phyloP scores from a whole-genome alignment of 2,329 filamentous ascomycete genomes.

The Pseudonectria foliicola region DNA sequence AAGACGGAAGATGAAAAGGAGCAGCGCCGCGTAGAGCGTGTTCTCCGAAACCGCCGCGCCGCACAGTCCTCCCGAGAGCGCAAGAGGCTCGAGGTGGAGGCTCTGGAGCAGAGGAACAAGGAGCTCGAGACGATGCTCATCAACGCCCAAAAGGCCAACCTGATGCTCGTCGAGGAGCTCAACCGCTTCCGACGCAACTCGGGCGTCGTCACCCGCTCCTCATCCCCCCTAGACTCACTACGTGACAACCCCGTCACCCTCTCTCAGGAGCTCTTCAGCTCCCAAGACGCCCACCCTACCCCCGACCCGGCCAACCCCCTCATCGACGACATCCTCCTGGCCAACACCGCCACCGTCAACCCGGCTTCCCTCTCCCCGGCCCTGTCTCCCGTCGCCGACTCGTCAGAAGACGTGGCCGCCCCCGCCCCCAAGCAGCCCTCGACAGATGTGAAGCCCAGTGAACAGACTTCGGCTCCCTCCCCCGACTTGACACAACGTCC shows the following conservation, averaged over 20 bases:
- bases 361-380: slow-evolving; percentile 55
- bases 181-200: slow-evolving; percentile 40
- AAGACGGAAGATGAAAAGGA: slow-evolving; percentile 99
- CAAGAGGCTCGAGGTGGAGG: slow-evolving; percentile 82
- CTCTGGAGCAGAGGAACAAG: slow-evolving; percentile 68
- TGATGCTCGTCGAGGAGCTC: slow-evolving; percentile 42
- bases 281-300: slow-evolving; percentile 32
- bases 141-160: slow-evolving; percentile 50
- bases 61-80: slow-evolving; percentile 95
- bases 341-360: slow-evolving; percentile 45
- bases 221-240: slow-evolving; percentile 36
- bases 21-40: slow-evolving; percentile 92
- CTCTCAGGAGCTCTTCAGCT: slow-evolving; percentile 51
- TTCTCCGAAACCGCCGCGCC: slow-evolving; percentile 90
- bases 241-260: slow-evolving; percentile 46
- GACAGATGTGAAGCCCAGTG: slow-evolving; percentile 14
- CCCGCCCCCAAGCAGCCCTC: slow-evolving; percentile 21
- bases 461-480: slow-evolving; percentile 38
- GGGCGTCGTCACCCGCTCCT: slow-evolving; percentile 33
- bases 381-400: slow-evolving; percentile 45
- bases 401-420: slow-evolving; percentile 20
- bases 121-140: slow-evolving; percentile 58
- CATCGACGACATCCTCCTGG: slow-evolving; percentile 38
- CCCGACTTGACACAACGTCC: slow-evolving; percentile 99
- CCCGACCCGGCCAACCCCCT: slow-evolving; percentile 26